phyloP scores from a whole-genome alignment of 208 protist genomes.

The Acanthamoeba healyi region DNA sequence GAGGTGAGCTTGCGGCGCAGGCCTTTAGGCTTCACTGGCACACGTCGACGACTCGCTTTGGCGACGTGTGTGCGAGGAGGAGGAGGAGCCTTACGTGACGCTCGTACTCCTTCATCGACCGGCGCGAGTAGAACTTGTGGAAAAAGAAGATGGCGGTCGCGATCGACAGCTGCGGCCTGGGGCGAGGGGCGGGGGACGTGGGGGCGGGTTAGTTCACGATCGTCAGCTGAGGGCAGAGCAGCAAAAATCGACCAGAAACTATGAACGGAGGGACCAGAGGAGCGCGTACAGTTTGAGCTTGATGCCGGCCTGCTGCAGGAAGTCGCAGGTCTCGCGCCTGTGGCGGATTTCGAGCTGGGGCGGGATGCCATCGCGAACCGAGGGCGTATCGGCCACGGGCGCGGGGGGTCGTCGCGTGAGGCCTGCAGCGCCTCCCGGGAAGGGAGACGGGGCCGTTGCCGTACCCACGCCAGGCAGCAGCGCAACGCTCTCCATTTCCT shows the following conservation, averaged over 20 bases:
- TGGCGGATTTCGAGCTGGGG: slow-evolving; percentile 18
- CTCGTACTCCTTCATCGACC: slow-evolving; percentile 87
- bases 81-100: slow-evolving; percentile 78
- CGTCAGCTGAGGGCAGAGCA: neutral
- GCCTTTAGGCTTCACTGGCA: no score
- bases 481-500: slow-evolving; percentile 21
- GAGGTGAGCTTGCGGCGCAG: no score
- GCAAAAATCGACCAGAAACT: neutral
- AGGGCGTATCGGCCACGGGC: neutral
- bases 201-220: neutral
- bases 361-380: slow-evolving; percentile 4
- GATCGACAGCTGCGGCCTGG: slow-evolving; percentile 89
- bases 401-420: neutral
- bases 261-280: neutral
- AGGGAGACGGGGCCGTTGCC: neutral
- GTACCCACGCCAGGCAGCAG: neutral
- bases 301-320: slow-evolving; percentile 65
- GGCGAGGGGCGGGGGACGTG: neutral
- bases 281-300: slow-evolving; percentile 58
- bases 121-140: slow-evolving; percentile 90
- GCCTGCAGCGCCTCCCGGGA: neutral
- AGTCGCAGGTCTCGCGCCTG: slow-evolving; percentile 37
- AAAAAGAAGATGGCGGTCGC: slow-evolving; percentile 91
- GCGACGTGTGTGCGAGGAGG: neutral
- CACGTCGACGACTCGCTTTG: no score